Percentiles rank a stretch among this genome's conserved stretches.
These are phyloP conservation scores for Phytophthora tentaculata DNA, from an alignment of 352 stramenopile species.

Conservation along the genomic window DNA sequence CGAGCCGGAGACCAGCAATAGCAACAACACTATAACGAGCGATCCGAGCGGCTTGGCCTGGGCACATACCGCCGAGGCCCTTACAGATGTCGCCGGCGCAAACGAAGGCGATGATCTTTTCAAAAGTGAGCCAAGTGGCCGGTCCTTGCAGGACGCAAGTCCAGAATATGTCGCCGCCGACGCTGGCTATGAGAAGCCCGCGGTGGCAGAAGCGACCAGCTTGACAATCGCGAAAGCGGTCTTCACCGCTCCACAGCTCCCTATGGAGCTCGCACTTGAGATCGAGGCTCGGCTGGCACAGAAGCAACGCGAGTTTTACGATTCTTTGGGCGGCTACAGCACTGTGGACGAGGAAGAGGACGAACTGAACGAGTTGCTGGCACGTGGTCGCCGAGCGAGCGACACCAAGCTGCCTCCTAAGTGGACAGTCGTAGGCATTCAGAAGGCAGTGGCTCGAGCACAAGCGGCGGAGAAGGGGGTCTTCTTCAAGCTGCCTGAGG, in stretches of 20 bases:
- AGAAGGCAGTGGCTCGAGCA: constrained; percentile 19
- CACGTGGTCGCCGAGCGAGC: constrained; percentile 6
- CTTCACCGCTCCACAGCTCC: constrained; percentile 8
- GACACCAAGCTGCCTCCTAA: constrained; percentile 29
- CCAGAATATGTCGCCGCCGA: constrained; percentile 24
- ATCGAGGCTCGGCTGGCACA: constrained; percentile 37
- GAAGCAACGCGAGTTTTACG: constrained; percentile 45
- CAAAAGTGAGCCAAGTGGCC: constrained; percentile 30
- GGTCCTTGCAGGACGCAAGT: constrained; percentile 22
- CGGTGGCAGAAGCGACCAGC: constrained; percentile 12
- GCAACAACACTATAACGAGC: background rate
- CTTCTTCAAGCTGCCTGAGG: constrained; percentile 17
- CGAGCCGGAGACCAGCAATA: constrained; percentile 24
- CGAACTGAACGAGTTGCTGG: constrained; percentile 37
- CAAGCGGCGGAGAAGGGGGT: constrained; percentile 13
- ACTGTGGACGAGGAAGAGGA: constrained; percentile 54
- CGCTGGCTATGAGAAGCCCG: constrained; percentile 3
- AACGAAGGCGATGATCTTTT: constrained; percentile 24
- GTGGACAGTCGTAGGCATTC: constrained; percentile 24
- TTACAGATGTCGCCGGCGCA: constrained; percentile 21
- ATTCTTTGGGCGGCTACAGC: constrained; percentile 50
- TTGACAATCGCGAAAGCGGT: constrained; percentile 17
- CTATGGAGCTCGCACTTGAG: constrained; percentile 25
- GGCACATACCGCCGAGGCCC: constrained; percentile 25
- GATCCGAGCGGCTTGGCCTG: constrained; percentile 9